A percentile compares a stretch with the other conserved stretches of the same genome.
Conservation (phyloP, 805 yeast species). For the Vanderwaltozyma verrucispora region DNA sequence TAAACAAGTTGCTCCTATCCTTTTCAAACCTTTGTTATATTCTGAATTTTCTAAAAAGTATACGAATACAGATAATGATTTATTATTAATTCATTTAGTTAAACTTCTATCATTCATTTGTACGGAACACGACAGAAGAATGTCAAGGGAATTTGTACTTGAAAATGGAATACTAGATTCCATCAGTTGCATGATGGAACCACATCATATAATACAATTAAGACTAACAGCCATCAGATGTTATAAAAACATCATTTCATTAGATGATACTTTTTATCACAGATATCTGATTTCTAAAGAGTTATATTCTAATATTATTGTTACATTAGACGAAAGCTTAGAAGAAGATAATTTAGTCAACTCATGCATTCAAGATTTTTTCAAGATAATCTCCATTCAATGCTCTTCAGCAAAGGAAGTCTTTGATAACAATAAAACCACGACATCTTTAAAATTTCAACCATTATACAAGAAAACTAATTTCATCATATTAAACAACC, state of each 20-base stretch:
- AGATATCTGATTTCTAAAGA: slow-evolving; percentile 46
- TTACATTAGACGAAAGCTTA: slow-evolving; percentile 38
- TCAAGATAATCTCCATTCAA: slow-evolving; percentile 34
- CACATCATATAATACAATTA: slow-evolving; percentile 35
- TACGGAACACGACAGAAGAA: slow-evolving; percentile 46
- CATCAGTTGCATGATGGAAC: slow-evolving; percentile 38
- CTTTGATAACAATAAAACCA: not conserved
- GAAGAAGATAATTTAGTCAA: slow-evolving; percentile 52
- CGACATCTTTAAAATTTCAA: not conserved
- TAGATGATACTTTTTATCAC: slow-evolving; percentile 54
- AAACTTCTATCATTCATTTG: slow-evolving; percentile 63
- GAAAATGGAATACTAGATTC: slow-evolving; percentile 50
- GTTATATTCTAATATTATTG: slow-evolving; percentile 40
- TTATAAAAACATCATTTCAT: slow-evolving; percentile 47
- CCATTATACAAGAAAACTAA: slow-evolving; percentile 9
- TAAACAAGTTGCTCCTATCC: slow-evolving; percentile 44
- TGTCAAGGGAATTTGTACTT: slow-evolving; percentile 53
- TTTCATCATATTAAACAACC: slow-evolving; percentile 18
- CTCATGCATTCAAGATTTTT: slow-evolving; percentile 65
- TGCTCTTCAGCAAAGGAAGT: not conserved
- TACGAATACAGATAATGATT: slow-evolving; percentile 27
- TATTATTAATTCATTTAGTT: slow-evolving; percentile 47
- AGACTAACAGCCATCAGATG: slow-evolving; percentile 62
- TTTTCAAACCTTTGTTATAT: slow-evolving; percentile 40
- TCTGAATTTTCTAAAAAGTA: not conserved